A percentile compares a stretch with the other conserved stretches of the same genome.
These are phyloP conservation scores for Hypoxylon sp. DNA, from an alignment of 2,329 filamentous ascomycete species.

Conservation along the genomic window DNA sequence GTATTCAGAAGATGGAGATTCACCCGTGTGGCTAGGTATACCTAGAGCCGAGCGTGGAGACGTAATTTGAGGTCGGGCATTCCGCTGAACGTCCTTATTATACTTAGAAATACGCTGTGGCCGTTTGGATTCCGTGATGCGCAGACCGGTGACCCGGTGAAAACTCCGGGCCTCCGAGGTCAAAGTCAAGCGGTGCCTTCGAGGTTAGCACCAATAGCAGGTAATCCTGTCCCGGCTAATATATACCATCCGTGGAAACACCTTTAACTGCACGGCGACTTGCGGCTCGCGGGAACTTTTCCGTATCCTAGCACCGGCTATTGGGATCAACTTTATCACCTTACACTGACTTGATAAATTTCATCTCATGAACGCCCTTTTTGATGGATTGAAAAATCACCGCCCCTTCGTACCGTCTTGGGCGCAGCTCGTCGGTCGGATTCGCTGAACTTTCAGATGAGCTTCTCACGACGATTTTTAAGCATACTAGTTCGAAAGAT, in stretches of 20 bases:
- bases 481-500: neutral
- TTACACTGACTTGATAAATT: neutral
- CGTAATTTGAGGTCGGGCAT: neutral
- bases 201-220: neutral
- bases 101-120: neutral
- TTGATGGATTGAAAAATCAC: neutral
- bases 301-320: neutral
- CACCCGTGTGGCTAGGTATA: neutral
- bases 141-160: conserved; percentile 1
- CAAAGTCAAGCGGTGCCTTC: conserved; percentile 12
- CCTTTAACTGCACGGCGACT: neutral
- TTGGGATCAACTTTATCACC: neutral
- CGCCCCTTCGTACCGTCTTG: neutral
- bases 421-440: neutral
- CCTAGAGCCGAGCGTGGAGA: neutral
- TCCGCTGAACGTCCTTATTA: neutral
- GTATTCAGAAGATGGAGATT: neutral
- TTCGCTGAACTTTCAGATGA: neutral
- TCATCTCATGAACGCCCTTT: neutral
- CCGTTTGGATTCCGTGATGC: conserved; percentile 12
- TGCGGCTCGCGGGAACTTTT: conserved; percentile 2
- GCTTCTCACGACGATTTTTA: neutral
- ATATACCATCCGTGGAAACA: neutral
- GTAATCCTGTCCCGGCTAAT: conserved; percentile 10
- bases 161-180: conserved; percentile 21